Evolutionary conservation across 176 grass and related monocot genomes (phyloP).

Genomic region (Oryza nivara): DNA sequence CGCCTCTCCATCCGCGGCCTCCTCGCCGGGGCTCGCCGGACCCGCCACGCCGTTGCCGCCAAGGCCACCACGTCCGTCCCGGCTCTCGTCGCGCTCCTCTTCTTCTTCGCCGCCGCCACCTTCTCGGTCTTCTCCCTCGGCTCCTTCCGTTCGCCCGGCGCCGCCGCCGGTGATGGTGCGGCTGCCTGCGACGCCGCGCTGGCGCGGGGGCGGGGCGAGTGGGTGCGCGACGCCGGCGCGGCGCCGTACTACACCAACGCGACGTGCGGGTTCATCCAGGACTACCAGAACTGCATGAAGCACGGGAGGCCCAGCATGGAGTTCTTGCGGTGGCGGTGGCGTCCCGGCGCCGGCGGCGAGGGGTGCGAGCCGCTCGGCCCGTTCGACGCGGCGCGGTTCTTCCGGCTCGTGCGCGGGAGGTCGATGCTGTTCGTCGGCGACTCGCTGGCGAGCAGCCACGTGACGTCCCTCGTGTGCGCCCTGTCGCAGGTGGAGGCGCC

Average conservation of each 20-base stretch:
- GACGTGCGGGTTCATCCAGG: conserved; percentile 61
- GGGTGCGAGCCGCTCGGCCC: conserved; percentile 17
- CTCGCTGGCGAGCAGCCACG: conserved; percentile 65
- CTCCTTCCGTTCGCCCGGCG: not conserved
- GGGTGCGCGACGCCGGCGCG: conserved; percentile 40
- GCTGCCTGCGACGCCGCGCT: conserved; percentile 24
- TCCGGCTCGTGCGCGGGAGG: conserved; percentile 33
- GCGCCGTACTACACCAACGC: conserved; percentile 53
- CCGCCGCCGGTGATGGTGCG: not conserved
- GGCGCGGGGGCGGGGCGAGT: conserved; percentile 42
- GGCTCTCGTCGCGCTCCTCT: conserved; percentile 16
- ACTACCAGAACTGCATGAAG: conserved; percentile 74
- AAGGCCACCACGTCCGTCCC: not conserved
- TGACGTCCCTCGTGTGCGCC: conserved; percentile 54
- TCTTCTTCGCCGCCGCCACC: conserved; percentile 6
- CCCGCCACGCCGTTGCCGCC: not conserved
- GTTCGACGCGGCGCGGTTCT: conserved; percentile 52
- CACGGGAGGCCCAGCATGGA: conserved; percentile 49
- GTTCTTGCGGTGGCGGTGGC: conserved; percentile 68
- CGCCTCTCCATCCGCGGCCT: not conserved
- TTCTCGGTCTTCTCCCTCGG: conserved; percentile 20
- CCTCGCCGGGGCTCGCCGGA: conserved; percentile 29
- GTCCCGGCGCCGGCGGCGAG: not conserved
- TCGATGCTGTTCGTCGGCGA: conserved; percentile 71
- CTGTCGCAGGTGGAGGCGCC: conserved; percentile 33